phyloP scores from a whole-genome alignment of 805 yeast genomes.

The Metschnikowia colocasiae region DNA sequence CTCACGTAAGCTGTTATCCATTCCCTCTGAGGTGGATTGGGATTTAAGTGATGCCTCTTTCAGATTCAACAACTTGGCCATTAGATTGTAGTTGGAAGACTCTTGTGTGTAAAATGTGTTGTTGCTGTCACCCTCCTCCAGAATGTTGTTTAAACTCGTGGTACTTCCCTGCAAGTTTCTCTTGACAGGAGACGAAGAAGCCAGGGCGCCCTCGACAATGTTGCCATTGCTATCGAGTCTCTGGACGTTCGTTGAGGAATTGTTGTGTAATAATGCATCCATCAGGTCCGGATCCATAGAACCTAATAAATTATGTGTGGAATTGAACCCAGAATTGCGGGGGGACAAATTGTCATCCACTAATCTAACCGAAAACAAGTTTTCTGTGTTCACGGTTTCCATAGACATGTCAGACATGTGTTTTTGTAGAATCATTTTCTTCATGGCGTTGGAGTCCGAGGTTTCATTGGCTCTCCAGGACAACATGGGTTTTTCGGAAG shows the following conservation, averaged over 20 bases:
- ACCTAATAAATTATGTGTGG: conserved; percentile 19
- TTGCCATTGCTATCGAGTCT: conserved; percentile 45
- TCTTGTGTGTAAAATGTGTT: conserved; percentile 13
- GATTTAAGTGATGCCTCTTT: conserved; percentile 5
- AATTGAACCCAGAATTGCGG: conserved; percentile 23
- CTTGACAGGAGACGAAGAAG: conserved; percentile 3
- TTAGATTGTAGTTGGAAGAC: conserved; percentile 16
- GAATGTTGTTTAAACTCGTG: conserved; percentile 13
- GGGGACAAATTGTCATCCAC: conserved; percentile 51
- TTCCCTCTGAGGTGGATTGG: conserved; percentile 1
- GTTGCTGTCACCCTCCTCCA: conserved; percentile 13
- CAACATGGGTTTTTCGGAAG: conserved; percentile 36
- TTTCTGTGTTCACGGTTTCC: conserved; percentile 84
- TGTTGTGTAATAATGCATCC: conserved; percentile 19
- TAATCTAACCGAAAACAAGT: conserved; percentile 71
- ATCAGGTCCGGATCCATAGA: conserved; percentile 24
- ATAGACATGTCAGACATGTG: conserved; percentile 57
- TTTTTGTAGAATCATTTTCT: conserved; percentile 14
- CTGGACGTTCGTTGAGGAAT: conserved; percentile 37
- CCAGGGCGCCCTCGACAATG: conserved; percentile 24
- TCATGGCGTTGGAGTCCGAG: conserved; percentile 25
- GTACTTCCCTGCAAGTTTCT: conserved; percentile 14
- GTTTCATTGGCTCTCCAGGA: conserved; percentile 42
- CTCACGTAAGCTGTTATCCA: conserved; percentile 18
- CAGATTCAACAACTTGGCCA: conserved; percentile 17